phyloP scores from a whole-genome alignment of 73 alveolate genomes.

The Paramecium sexaurelia region DNA sequence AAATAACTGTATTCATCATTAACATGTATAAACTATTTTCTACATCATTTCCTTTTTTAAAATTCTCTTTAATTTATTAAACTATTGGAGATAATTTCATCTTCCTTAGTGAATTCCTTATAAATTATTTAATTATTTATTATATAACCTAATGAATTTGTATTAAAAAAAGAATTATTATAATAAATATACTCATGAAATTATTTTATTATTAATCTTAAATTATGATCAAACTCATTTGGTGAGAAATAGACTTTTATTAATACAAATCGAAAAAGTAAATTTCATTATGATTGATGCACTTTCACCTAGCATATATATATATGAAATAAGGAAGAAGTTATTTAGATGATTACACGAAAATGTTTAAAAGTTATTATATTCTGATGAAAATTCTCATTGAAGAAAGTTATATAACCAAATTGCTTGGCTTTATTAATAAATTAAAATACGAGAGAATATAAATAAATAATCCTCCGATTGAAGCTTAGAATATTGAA shows the following conservation, averaged over 20 bases:
- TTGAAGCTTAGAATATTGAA: conserved; percentile 7
- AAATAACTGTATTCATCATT: conserved; percentile 6
- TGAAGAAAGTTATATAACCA: background rate
- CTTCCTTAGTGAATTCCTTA: background rate
- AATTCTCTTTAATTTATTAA: background rate
- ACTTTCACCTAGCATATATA: background rate
- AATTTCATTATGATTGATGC: background rate
- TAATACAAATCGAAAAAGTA: conserved; percentile 36
- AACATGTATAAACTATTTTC: background rate
- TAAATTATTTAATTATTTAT: background rate
- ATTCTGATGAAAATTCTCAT: background rate
- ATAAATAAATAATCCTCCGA: background rate
- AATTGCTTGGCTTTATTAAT: background rate
- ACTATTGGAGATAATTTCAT: background rate
- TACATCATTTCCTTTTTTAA: background rate
- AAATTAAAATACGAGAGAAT: background rate
- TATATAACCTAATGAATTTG: background rate
- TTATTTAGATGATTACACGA: conserved; percentile 33
- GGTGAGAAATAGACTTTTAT: conserved; percentile 2
- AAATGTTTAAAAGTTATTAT: background rate
- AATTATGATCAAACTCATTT: conserved; percentile 33
- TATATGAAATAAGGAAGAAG: conserved; percentile 54
- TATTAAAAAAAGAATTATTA: background rate
- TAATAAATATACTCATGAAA: background rate
- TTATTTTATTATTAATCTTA: no score